Percentiles rank a stretch among this genome's conserved stretches.
Conservation (phyloP, 768 basidiomycete genomes). For the Clavaria fumosa region DNA sequence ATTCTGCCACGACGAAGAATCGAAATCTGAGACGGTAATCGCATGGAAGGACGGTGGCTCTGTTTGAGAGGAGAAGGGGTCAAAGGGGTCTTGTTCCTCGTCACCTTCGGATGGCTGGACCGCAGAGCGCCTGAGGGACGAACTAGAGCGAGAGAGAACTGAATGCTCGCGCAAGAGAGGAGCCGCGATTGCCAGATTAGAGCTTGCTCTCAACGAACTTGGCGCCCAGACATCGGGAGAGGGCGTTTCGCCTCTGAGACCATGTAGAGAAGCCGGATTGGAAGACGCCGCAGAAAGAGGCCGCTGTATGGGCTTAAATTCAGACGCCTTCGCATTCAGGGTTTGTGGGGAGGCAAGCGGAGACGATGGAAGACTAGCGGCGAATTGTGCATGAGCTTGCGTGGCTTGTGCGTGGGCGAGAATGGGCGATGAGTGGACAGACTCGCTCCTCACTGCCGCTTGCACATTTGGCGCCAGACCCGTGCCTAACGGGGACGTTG, state of each 20-base stretch:
- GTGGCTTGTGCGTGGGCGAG: conserved; percentile 39
- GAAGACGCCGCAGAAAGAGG: conserved; percentile 64
- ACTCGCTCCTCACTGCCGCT: conserved; percentile 27
- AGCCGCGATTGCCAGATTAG: conserved; percentile 84
- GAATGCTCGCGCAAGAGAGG: conserved; percentile 67
- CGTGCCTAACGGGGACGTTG: conserved; percentile 61
- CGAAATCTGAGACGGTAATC: conserved; percentile 47
- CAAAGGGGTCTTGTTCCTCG: conserved; percentile 77
- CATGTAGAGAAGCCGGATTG: conserved; percentile 32
- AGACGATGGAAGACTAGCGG: conserved; percentile 72
- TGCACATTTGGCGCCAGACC: conserved; percentile 33
- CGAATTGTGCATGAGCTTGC: conserved; percentile 44
- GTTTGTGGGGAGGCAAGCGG: conserved; percentile 75
- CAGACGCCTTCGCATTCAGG: conserved; percentile 78
- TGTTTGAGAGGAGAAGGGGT: conserved; percentile 46
- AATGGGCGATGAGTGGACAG: conserved; percentile 55
- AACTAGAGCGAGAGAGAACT: conserved; percentile 39
- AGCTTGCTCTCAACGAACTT: conserved; percentile 48
- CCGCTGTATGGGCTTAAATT: conserved; percentile 74
- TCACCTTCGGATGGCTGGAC: conserved; percentile 43
- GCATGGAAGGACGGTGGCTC: conserved; percentile 46
- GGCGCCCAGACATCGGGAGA: conserved; percentile 87
- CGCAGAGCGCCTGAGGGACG: conserved; percentile 43
- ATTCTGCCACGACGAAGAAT: conserved; percentile 17
- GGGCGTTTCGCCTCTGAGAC: conserved; percentile 57